A percentile compares a stretch with the other conserved stretches of the same genome.
phyloP scores from a whole-genome alignment of 305 asterid genomes.

The Nicotiana rustica region DNA sequence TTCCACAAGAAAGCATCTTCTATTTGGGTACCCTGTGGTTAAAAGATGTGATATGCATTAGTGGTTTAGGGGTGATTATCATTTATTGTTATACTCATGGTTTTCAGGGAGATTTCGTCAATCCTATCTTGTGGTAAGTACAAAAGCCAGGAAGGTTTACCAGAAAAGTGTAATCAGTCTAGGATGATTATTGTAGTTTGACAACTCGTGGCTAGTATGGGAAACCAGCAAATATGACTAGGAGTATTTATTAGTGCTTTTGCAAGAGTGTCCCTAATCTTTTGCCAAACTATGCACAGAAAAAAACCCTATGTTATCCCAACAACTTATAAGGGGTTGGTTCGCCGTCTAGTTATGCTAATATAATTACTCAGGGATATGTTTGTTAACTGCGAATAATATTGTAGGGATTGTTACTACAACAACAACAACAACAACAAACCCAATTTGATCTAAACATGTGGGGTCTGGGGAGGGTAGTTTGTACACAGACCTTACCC shows the following conservation, averaged over 20 bases:
- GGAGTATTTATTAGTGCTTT: background rate
- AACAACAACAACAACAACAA: too few relatives aligned
- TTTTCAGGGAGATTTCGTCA: background rate
- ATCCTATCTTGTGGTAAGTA: background rate
- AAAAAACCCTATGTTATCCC: background rate
- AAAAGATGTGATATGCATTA: background rate
- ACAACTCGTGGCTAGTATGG: background rate
- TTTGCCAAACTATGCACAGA: background rate
- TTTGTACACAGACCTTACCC: too few relatives aligned
- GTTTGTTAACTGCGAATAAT: background rate
- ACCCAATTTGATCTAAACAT: too few relatives aligned
- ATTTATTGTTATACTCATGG: slow-evolving; percentile 5
- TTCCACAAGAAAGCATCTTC: background rate
- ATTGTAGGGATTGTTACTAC: background rate
- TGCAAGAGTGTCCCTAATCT: background rate
- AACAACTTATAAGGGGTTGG: background rate
- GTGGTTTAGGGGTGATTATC: slow-evolving; percentile 11
- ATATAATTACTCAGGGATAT: background rate
- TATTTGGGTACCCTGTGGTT: slow-evolving; percentile 2
- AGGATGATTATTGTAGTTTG: slow-evolving; percentile 17
- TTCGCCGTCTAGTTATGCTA: background rate
- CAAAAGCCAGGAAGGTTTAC: background rate
- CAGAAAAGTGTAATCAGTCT: background rate
- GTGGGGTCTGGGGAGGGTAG: too few relatives aligned
- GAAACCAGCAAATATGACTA: slow-evolving; percentile 8